Evolutionary conservation across 805 yeast genomes (phyloP), one percentile per base, ranked within the genome.

Genomic region (Saturnispora galanensis): DNA sequence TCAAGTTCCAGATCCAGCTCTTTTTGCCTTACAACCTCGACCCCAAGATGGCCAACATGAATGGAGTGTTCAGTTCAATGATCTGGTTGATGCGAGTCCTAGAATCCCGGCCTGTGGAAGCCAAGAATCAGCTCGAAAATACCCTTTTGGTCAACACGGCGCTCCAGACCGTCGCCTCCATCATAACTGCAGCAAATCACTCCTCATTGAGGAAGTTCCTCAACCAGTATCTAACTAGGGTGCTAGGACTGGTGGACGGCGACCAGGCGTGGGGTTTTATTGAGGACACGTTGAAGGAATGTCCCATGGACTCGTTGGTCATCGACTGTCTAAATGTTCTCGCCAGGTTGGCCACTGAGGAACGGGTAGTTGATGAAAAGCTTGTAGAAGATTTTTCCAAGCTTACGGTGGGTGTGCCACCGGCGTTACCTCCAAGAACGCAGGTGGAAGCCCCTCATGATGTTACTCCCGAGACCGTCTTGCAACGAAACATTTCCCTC

Each of bases 281-380:
- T 12, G 56, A 69, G 18, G 87, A 85, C 55, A 70, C 87, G 0
- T 66, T 90, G 41, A 64, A 67, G 28, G 67, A 73, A 42, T 83
- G 90, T 55, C 55, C 60, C 2, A 76, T 71, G 55, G 77, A 71
- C 34, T 72, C 73, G 34, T 74, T 76, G 17, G 94, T 78, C 52
- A 69, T 81, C 18, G 77, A 77, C 3, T 63, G 78, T 32, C 71
- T 86, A 13, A 76, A 81, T 4, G 77, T 86, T 18, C 70, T 87
- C 55, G 86, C 82, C 58, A 86, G 81, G 52, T 67, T 87, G 50
- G 59, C 79, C 51, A n/a, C 5, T 5, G 33, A 21, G 26, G 41
- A 42, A 10, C 26, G 18, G 8, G 15, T 4, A 28, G 6, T 31
- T 2, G 21, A 10, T 11, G 43, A 40, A 5, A 21, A 21, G 26